Evolutionary conservation across 768 basidiomycete genomes (phyloP), one percentile per base, ranked within the genome.

Genomic region (Boletellus ananas): DNA sequence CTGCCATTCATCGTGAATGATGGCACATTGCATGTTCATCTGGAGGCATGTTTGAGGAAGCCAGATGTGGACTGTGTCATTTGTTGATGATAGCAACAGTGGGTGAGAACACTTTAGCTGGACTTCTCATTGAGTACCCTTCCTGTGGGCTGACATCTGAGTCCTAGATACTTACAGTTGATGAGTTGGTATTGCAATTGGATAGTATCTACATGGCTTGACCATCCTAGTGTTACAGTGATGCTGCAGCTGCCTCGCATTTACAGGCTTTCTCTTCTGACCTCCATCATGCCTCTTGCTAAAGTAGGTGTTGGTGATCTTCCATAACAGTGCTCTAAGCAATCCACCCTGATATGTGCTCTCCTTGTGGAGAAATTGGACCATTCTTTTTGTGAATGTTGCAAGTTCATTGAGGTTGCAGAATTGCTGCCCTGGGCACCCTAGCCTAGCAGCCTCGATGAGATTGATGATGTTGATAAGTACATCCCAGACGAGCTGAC

Each of bases 1-100:
- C 79, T 70, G 13, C 70, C 76, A 1, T 80, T 75, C 55, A 74
- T 79, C 21, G 71, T 68, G 0, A 41, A 59, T 1, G 78, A 80
- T 45, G 78, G 75, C 36, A 68, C 69, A 18, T 63, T 80, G n/a
- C 56, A 70, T 39, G 75, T 60, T 0, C 71, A 76, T 8, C 58
- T 81, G 11, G 79, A 80, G 57, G 78, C 75, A 2, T 64, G 66
- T 23, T 62, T 80, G 14, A 67, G 57, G 14, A 72, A 68, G 45
- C 66, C 76, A 1, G 49, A 49, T 17, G 63, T 64, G 16, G 76
- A 77, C 2, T 79, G 79, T 52, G 61, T 75, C 6, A 72, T 80
- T 42, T 78, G 74, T 43, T 79, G 55, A 62, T 49, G 17, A 16
- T 3, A 17, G 9, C 17, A 29, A 14, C 33, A 17, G 18, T 4